Percentiles rank a stretch among this genome's conserved stretches.
Conservation (phyloP, 345 rosid species). For the Camelina laxa region DNA sequence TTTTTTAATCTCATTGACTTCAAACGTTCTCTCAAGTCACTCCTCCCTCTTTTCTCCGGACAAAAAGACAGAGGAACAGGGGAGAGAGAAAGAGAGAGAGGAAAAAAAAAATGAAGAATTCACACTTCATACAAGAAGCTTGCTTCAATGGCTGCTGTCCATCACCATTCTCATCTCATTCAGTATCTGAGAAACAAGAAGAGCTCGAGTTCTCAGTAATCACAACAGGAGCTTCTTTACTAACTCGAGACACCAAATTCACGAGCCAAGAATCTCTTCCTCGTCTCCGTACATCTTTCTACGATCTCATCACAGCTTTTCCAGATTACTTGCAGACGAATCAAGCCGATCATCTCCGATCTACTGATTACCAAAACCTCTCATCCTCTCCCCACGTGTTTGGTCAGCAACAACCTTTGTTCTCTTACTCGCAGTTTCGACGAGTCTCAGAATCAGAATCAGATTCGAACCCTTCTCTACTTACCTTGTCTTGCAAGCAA, state of each 20-base stretch:
- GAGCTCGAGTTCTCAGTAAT: slow-evolving; percentile 51
- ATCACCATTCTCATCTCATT: slow-evolving; percentile 50
- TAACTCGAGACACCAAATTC: slow-evolving; percentile 54
- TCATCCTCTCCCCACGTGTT: slow-evolving; percentile 53
- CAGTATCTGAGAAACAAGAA: slow-evolving; percentile 28
- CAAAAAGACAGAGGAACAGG: slow-evolving; percentile 19
- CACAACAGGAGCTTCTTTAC: slow-evolving; percentile 50
- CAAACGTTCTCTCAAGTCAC: slow-evolving; percentile 21
- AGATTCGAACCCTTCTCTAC: slow-evolving; percentile 38
- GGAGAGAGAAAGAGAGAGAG: not conserved
- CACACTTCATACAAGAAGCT: slow-evolving; percentile 51
- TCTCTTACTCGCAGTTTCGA: slow-evolving; percentile 67
- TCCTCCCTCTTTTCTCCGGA: slow-evolving; percentile 33
- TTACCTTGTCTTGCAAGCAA: slow-evolving; percentile 57
- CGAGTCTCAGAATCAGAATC: slow-evolving; percentile 26
- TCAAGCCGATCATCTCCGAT: slow-evolving; percentile 67
- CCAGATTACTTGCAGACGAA: slow-evolving; percentile 60
- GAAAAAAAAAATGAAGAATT: slow-evolving; percentile 43
- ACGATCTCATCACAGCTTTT: slow-evolving; percentile 52
- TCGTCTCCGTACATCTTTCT: slow-evolving; percentile 57
- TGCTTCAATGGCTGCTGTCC: slow-evolving; percentile 65
- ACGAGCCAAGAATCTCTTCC: slow-evolving; percentile 92
- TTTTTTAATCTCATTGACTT: slow-evolving; percentile 36
- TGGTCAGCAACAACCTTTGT: slow-evolving; percentile 65
- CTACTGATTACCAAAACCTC: slow-evolving; percentile 68